Evolutionary conservation across 257 asterid species (phyloP).

Genomic region (Penstemon eatonii): DNA sequence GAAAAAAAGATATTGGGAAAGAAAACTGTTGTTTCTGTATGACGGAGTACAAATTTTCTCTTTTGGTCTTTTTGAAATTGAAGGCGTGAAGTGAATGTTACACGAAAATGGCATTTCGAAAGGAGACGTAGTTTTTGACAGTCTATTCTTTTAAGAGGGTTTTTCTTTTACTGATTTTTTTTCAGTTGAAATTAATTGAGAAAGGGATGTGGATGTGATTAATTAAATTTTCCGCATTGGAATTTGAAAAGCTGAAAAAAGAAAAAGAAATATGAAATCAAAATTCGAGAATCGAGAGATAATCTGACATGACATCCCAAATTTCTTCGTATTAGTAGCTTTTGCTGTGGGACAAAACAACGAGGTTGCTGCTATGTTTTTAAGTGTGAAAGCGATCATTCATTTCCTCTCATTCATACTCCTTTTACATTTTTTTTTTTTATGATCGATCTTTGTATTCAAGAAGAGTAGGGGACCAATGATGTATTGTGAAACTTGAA

Average conservation of each 20-base stretch:
- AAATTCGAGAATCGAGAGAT: not conserved
- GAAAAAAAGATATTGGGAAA: not conserved
- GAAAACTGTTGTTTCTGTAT: not conserved
- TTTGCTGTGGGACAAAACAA: conserved; percentile 62
- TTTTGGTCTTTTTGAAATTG: not conserved
- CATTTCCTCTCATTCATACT: not conserved
- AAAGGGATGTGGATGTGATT: conserved; percentile 22
- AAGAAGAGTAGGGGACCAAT: too few species aligned
- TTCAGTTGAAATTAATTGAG: not conserved
- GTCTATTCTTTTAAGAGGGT: conserved; percentile 39
- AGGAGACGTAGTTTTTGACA: not conserved
- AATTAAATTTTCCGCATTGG: conserved; percentile 30
- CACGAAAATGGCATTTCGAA: too few species aligned
- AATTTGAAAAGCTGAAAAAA: conserved; percentile 35
- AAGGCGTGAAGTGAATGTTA: too few species aligned
- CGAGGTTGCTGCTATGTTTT: conserved; percentile 30
- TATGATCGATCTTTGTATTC: too few species aligned
- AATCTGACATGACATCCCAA: conserved; percentile 11
- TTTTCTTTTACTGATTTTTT: not conserved
- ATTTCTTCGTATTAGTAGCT: conserved; percentile 22
- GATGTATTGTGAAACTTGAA: too few species aligned
- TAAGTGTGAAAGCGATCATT: conserved; percentile 30
- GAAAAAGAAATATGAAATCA: not conserved
- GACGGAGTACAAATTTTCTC: too few species aligned
- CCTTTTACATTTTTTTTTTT: not conserved